A percentile compares a stretch with the other conserved stretches of the same genome.
phyloP scores from a whole-genome alignment of 352 stramenopile genomes.

The Globisporangium yorkense region DNA sequence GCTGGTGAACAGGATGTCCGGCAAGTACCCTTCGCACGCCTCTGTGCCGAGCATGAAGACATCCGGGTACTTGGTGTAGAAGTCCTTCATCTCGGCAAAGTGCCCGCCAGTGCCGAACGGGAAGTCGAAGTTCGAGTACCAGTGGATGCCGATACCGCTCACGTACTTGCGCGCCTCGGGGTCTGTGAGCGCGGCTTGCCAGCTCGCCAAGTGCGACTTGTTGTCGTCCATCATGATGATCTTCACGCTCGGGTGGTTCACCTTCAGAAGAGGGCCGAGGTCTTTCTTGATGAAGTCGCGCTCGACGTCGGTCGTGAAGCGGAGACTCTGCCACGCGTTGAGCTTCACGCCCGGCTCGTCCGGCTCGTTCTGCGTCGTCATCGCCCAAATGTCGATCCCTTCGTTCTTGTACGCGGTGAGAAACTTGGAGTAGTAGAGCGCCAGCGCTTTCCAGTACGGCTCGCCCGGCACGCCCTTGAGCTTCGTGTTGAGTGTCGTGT shows the following conservation, averaged over 20 bases:
- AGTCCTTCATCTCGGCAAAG: constrained; percentile 42
- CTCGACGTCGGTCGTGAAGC: constrained; percentile 37
- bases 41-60: constrained; percentile 83
- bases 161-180: constrained; percentile 61
- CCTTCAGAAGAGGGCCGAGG: constrained; percentile 59
- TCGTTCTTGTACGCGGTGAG: constrained; percentile 75
- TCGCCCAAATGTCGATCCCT: constrained; percentile 71
- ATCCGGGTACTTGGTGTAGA: constrained; percentile 51
- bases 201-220: constrained; percentile 47
- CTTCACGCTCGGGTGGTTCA: constrained; percentile 69
- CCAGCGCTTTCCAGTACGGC: constrained; percentile 65
- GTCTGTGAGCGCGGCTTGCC: constrained; percentile 35
- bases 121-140: constrained; percentile 73
- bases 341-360: constrained; percentile 37
- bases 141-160: constrained; percentile 83
- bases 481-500: constrained; percentile 45
- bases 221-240: constrained; percentile 86
- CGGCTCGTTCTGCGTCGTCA: constrained; percentile 88
- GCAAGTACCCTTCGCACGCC: constrained; percentile 63
- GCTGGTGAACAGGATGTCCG: constrained; percentile 30
- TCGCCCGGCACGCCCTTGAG: constrained; percentile 55
- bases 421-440: constrained; percentile 87
- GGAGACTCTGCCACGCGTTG: constrained; percentile 58
- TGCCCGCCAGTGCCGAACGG: constrained; percentile 28
- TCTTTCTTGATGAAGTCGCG: constrained; percentile 77